Conservation (phyloP, 129 eudicot genomes). For the Glebionis coronaria region DNA sequence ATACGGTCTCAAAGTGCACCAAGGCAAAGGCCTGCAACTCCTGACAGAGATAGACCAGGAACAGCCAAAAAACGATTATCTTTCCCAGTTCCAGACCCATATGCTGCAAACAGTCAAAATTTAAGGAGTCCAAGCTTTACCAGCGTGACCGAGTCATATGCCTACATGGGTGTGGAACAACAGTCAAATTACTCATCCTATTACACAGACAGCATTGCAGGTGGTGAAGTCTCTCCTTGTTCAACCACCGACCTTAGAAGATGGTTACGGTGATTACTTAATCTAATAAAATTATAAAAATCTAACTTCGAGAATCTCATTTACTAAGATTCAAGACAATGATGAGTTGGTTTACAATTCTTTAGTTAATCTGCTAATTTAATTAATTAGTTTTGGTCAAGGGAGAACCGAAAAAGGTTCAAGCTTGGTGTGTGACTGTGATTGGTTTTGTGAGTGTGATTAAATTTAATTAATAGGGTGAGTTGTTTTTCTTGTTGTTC, state of each 20-base stretch:
- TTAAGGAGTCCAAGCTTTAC: slow-evolving; percentile 80
- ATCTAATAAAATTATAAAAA: slow-evolving; percentile 21
- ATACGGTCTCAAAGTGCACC: slow-evolving; percentile 85
- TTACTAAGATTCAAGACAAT: slow-evolving; percentile 11
- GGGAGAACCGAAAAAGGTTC: slow-evolving; percentile 1
- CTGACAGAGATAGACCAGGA: slow-evolving; percentile 61
- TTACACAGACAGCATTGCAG: slow-evolving; percentile 62
- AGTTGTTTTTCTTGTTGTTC: slow-evolving; percentile 16
- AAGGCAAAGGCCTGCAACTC: slow-evolving; percentile 66
- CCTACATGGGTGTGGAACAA: slow-evolving; percentile 51
- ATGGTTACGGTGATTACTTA: slow-evolving; percentile 53
- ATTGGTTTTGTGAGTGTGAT: slow-evolving; percentile 27
- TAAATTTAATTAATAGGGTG: slow-evolving; percentile 25
- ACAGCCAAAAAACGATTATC: slow-evolving; percentile 68
- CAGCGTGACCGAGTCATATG: slow-evolving; percentile 38
- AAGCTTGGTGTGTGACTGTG: slow-evolving; percentile 20
- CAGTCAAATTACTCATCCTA: slow-evolving; percentile 72
- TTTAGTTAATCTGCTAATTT: slow-evolving; percentile 30
- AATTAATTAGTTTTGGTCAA: slow-evolving; percentile 30
- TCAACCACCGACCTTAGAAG: slow-evolving; percentile 74
- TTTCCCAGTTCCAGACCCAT: slow-evolving; percentile 63
- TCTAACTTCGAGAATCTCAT: slow-evolving; percentile 21
- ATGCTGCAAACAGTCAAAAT: slow-evolving; percentile 38
- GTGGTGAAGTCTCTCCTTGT: slow-evolving; percentile 79
- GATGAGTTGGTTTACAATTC: slow-evolving; percentile 19